Percentiles rank a stretch among this genome's conserved stretches.
These are phyloP conservation scores for Aotearoamyces nothofagi DNA, from an alignment of 2,329 filamentous ascomycete genomes.

Conservation along the genomic window DNA sequence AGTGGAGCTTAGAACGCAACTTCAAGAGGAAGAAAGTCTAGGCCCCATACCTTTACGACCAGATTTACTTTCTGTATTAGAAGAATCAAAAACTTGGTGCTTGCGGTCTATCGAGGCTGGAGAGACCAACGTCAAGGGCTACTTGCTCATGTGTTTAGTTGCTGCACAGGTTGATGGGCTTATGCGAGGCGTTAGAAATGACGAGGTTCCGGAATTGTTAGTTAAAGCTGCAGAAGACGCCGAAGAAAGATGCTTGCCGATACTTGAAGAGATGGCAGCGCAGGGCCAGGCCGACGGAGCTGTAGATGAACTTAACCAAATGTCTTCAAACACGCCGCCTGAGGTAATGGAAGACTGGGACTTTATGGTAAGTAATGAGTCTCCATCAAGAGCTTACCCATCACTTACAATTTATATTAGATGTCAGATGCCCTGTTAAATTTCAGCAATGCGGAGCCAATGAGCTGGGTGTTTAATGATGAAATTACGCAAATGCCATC, in stretches of 20 bases:
- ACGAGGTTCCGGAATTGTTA: conserved; percentile 21
- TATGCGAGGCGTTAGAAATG: conserved; percentile 19
- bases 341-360: conserved; percentile 30
- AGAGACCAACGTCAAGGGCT: conserved; percentile 28
- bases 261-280: conserved; percentile 20
- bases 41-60: conserved; percentile 20
- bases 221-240: conserved; percentile 24
- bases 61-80: conserved; percentile 27
- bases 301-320: conserved; percentile 8
- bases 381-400: conserved; percentile 1
- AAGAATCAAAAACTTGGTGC: conserved; percentile 23
- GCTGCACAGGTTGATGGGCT: conserved; percentile 27
- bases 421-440: conserved; percentile 18
- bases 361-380: conserved; percentile 22
- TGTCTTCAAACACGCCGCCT: conserved; percentile 14
- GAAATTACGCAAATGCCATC: conserved; percentile 4
- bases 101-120: conserved; percentile 23
- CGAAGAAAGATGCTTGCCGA: conserved; percentile 17
- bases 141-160: conserved; percentile 21
- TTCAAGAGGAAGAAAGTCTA: conserved; percentile 26
- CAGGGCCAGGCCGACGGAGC: conserved; percentile 5
- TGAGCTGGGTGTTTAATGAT: conserved; percentile 10
- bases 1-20: conserved; percentile 24
- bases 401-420: conserved; percentile 9
- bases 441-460: conserved; percentile 9